These are phyloP conservation scores for Coprinellus aureogranulatus DNA, from an alignment of 768 basidiomycete species.

Conservation along the genomic window DNA sequence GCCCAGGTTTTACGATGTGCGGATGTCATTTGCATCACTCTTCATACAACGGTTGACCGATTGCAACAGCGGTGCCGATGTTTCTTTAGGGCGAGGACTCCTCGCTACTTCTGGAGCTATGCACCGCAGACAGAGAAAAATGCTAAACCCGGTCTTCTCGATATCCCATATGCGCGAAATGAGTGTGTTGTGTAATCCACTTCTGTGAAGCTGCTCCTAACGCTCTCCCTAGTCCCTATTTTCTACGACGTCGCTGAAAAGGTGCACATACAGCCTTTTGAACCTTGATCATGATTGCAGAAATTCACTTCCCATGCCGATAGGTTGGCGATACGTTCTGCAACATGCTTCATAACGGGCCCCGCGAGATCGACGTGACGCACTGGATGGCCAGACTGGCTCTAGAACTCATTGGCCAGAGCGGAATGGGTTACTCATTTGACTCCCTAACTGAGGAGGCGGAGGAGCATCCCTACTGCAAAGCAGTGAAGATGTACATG, in stretches of 20 bases:
- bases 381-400: constrained; percentile 29
- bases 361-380: constrained; percentile 21
- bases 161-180: constrained; percentile 38
- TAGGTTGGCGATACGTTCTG: constrained; percentile 26
- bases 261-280: too few relatives aligned
- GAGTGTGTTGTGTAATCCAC: constrained; percentile 12
- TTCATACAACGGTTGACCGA: neutral
- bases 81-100: constrained; percentile 20
- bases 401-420: constrained; percentile 30
- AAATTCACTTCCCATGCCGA: neutral
- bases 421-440: constrained; percentile 31
- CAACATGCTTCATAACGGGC: constrained; percentile 23
- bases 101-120: constrained; percentile 32
- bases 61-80: constrained; percentile 14
- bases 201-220: neutral
- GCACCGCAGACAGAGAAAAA: constrained; percentile 41
- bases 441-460: constrained; percentile 26
- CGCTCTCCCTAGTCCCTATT: constrained; percentile 21
- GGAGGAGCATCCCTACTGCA: constrained; percentile 24
- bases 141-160: constrained; percentile 46
- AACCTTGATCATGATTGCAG: neutral
- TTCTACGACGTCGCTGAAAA: constrained; percentile 26
- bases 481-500: constrained; percentile 26
- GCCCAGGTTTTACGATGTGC: constrained; percentile 23
- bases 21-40: neutral